These are phyloP conservation scores for Arachis hypogaea DNA, from an alignment of 306 rosid species.

Conservation along the genomic window DNA sequence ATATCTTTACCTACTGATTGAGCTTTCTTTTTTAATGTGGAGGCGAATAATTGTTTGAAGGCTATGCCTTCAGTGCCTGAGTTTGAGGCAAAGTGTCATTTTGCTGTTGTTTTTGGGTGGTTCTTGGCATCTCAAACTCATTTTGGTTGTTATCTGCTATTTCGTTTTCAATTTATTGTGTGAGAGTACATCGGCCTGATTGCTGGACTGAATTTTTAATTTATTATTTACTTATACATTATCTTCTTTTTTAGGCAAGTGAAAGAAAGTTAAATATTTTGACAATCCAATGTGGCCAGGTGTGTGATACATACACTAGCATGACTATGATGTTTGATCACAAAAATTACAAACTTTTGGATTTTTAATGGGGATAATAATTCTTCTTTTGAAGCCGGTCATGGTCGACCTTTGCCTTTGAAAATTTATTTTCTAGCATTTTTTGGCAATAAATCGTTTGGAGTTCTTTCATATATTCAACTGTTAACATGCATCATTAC, in stretches of 20 bases:
- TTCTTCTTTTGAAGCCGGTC: slow-evolving; percentile 21
- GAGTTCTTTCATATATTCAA: neutral
- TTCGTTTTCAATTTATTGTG: slow-evolving; percentile 27
- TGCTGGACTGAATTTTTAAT: no score
- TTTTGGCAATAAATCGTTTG: slow-evolving; percentile 6
- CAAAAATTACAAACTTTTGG: no score
- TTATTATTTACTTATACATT: no score
- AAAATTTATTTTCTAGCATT: neutral
- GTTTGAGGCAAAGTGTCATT: slow-evolving; percentile 78
- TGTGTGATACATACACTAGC: no score
- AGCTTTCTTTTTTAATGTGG: slow-evolving; percentile 53
- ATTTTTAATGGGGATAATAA: neutral
- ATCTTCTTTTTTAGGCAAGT: no score
- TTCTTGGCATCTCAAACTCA: slow-evolving; percentile 77
- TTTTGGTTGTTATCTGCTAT: slow-evolving; percentile 69
- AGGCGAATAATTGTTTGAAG: slow-evolving; percentile 94
- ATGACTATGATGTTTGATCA: no score
- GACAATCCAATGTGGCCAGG: no score
- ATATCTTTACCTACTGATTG: no score
- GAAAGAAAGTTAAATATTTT: no score
- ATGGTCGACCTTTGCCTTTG: neutral
- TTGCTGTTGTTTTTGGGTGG: slow-evolving; percentile 99
- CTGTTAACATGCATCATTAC: neutral
- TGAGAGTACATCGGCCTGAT: neutral
- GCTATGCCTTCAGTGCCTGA: slow-evolving; percentile 78